Percentiles rank a stretch among this genome's conserved stretches.
Conservation (phyloP, 2,329 filamentous ascomycete species). For the Chaetomium globosum region DNA sequence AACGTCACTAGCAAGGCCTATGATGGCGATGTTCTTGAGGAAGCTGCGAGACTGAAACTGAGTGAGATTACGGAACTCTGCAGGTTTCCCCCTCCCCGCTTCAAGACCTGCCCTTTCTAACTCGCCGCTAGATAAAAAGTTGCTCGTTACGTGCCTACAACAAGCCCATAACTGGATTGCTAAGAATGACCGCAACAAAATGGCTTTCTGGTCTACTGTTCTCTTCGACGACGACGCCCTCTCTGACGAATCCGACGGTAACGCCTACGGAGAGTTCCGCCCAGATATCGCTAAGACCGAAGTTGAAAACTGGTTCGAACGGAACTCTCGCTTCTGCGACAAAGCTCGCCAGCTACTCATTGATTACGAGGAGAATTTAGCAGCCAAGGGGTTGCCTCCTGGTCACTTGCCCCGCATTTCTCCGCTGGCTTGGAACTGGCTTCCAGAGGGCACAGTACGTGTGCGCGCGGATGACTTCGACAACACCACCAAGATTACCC, state of each 20-base stretch:
- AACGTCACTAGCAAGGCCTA: conserved; percentile 70
- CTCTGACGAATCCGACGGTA: conserved; percentile 54
- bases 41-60: conserved; percentile 58
- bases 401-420: conserved; percentile 55
- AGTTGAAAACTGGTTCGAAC: conserved; percentile 64
- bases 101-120: neutral
- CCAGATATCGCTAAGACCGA: conserved; percentile 62
- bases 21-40: conserved; percentile 64
- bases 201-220: conserved; percentile 69
- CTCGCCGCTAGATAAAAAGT: conserved; percentile 59
- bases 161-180: conserved; percentile 71
- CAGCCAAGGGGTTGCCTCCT: conserved; percentile 48
- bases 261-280: conserved; percentile 58
- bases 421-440: conserved; percentile 60
- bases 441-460: conserved; percentile 46
- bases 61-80: conserved; percentile 67
- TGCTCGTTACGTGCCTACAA: conserved; percentile 66
- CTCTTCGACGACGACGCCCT: conserved; percentile 61
- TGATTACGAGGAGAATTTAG: conserved; percentile 56
- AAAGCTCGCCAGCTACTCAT: conserved; percentile 57
- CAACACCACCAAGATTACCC: conserved; percentile 49
- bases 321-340: conserved; percentile 62
- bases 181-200: conserved; percentile 70
- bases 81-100: conserved; percentile 43
- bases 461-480: conserved; percentile 43